Conservation (phyloP, 768 basidiomycete genomes). For the Thelephora aurantiotincta region DNA sequence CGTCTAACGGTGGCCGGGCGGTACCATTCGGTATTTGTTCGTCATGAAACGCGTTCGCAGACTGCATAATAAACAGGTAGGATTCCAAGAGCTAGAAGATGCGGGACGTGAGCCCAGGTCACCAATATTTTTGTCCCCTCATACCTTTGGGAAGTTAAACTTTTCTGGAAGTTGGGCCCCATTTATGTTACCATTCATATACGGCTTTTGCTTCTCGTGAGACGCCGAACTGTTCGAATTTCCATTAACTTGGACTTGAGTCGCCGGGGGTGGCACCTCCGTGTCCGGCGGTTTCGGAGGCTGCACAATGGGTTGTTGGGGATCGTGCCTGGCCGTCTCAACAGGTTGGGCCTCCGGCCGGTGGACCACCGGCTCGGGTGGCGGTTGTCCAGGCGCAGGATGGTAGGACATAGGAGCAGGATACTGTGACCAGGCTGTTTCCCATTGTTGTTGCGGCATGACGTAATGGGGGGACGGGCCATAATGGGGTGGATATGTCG, state of each 20-base stretch:
- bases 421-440: slow-evolving; percentile 22
- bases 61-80: slow-evolving; percentile 28
- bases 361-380: slow-evolving; percentile 7
- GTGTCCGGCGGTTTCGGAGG: slow-evolving; percentile 12
- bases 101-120: slow-evolving; percentile 11
- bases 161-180: no score
- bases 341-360: slow-evolving; percentile 8
- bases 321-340: slow-evolving; percentile 6
- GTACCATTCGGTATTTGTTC: slow-evolving; percentile 6
- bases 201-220: no score
- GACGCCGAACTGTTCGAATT: no score
- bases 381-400: no score
- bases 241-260: no score
- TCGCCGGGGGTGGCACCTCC: slow-evolving; percentile 9
- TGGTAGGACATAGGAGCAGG: slow-evolving; percentile 6
- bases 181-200: no score
- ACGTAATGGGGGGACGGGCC: slow-evolving; percentile 17
- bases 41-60: slow-evolving; percentile 17
- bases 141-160: slow-evolving; percentile 30
- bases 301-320: slow-evolving; percentile 1
- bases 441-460: slow-evolving; percentile 9
- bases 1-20: background rate
- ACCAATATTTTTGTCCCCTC: background rate
- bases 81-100: slow-evolving; percentile 27
- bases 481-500: slow-evolving; percentile 12